Evolutionary conservation across 148 eudicot genomes (phyloP), one percentile per base, ranked within the genome.

Genomic region (Euryodendron excelsum): DNA sequence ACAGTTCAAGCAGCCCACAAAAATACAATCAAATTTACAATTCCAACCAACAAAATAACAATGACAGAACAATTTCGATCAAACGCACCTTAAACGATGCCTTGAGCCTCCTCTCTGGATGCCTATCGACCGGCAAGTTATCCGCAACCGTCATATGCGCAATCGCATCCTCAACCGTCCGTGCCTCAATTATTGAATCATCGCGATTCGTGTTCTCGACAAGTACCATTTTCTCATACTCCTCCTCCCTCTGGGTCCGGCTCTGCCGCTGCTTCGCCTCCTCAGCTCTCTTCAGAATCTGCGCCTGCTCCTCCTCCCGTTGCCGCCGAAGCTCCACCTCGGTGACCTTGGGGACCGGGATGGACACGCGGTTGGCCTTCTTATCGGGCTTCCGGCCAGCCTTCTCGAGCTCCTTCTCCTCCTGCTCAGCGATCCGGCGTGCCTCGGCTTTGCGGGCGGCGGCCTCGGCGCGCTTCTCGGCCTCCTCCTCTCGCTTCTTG

Each of bases 81-180:
- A 15, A 58, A 23, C 78, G 2, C 37, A 88, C 98, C 98, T 92
- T 95, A 80, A 90, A 95, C 1, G 94, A 83, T 11, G 99, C 98
- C 80, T 91, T 96, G 20, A 93, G 96, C 72, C 99, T 82, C 88
- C 84, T 96, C 85, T 96, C 99, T 8, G 99, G 98, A 72, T 96
- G 97, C 80, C 84, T 91, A 80, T 96, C 99, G 44, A 83, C 85
- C 0, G 96, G 96, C 82, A 96, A 84, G 75, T 21, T 61, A 64
- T 93, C 98, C 12, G 80, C 13, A 62, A 93, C 84, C n/a, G 81
- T 27, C 85, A 96, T 88, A 78, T 90, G 81, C 2, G 92, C 90
- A 80, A 96, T 79, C 12, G 99, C 99, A 45, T 96, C 99, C 63
- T 96, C 99, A 20, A 96, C 89, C 4, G 89, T 48, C 66, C 88